Base-by-base conservation (phyloP, 2,329 filamentous ascomycete species). In the Berkeleyomyces basicola region DNA sequence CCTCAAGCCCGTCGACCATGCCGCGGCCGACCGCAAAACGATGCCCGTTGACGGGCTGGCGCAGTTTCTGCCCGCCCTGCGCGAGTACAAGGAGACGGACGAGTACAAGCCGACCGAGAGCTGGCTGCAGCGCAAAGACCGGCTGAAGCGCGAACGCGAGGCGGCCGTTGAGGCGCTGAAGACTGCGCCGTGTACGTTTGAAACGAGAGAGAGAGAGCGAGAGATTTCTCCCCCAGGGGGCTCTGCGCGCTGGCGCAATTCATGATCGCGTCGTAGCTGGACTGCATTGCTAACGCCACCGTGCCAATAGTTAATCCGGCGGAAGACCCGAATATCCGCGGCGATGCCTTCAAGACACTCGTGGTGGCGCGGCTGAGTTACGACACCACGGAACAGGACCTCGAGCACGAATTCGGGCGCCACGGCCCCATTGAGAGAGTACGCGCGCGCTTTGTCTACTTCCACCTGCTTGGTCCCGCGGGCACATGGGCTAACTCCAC, bases 391-490 rank as follows among this genome's bases (percentile, higher is more conserved):
- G 88, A 92, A 70, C 84, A 90, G 69, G 93, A 99, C 71, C 79
- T 99, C 49, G 90, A 96, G 76, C 83, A 88, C 69, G 92, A 96
- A 72, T 99, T 99, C 74, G 87, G 88, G 33, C 86, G 92, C 63
- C 96, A 91, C 72, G 93, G 93, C 33, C 87, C 90, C 3, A 95
- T 99, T 72, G 93, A 97, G 75, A 84, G 91, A 71, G 88, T 95
- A 79, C 65, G 85, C 65, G 67, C 33, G 39, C 40, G 11, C 23
- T 23, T 23, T 23, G 23, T 9, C 11, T 31, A 9, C 3, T 40
- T 47, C 39, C 42, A n/a, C 9, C 14, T 43, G 7, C 1, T 39
- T 3, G 31, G 5, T 3, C 36, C 10, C 36, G n/a, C 10, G 11
- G 31, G 40, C 55, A 36, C 40, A 61, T 36, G 23, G 23, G 39